Evolutionary conservation across 768 basidiomycete genomes (phyloP).

Genomic region (Phanerochaete sordida): DNA sequence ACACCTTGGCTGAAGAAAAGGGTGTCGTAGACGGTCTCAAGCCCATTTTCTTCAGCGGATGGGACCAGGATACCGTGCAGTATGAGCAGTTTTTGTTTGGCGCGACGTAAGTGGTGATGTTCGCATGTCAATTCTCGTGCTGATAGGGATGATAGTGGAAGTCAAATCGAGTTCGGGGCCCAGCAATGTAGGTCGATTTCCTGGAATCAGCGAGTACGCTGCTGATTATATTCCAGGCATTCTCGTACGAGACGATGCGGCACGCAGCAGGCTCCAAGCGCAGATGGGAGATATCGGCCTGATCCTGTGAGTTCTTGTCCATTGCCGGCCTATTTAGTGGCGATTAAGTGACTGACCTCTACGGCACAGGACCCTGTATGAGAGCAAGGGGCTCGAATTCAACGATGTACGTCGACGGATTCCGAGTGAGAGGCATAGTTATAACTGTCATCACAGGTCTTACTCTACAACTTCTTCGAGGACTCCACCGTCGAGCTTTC

Average conservation of each 20-base stretch:
- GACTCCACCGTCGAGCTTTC: slow-evolving; percentile 49
- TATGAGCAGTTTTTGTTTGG: slow-evolving; percentile 34
- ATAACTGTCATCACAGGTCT: slow-evolving; percentile 41
- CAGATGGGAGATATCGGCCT: slow-evolving; percentile 28
- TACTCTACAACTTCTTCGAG: slow-evolving; percentile 73
- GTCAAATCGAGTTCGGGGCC: slow-evolving; percentile 26
- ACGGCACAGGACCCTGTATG: slow-evolving; percentile 42
- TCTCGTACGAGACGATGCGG: slow-evolving; percentile 29
- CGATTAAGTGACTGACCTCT: neutral
- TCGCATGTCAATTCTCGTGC: neutral
- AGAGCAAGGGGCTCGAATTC: slow-evolving; percentile 64
- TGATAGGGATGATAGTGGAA: slow-evolving; percentile 11
- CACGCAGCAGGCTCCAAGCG: slow-evolving; percentile 21
- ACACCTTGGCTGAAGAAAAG: slow-evolving; percentile 25
- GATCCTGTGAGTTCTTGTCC: slow-evolving; percentile 9
- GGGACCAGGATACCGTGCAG: slow-evolving; percentile 22
- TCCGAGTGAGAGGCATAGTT: neutral
- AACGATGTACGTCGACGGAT: slow-evolving; percentile 41
- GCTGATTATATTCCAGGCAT: slow-evolving; percentile 19
- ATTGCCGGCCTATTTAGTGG: neutral
- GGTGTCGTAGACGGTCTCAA: slow-evolving; percentile 28
- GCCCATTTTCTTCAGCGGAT: slow-evolving; percentile 31
- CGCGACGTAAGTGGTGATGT: slow-evolving; percentile 19
- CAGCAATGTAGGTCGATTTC: slow-evolving; percentile 22
- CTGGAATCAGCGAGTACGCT: neutral